Base-by-base conservation (phyloP, 2,329 filamentous ascomycete genomes). In the Colletotrichum sp. region DNA sequence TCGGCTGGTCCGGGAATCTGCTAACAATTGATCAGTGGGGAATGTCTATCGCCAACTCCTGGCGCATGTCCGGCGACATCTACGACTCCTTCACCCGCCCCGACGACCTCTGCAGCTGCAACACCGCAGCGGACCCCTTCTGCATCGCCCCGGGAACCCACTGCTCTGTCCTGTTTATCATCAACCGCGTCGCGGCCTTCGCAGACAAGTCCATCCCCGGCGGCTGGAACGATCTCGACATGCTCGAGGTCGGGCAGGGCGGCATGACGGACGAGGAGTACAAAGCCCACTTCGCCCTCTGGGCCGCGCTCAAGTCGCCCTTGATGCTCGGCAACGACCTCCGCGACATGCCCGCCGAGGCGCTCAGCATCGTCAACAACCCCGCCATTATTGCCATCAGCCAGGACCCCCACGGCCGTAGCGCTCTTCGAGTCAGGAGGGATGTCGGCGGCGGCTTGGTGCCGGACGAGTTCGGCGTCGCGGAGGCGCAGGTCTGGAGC, bases 231-330 rank as follows among this genome's bases (percentile, higher is more conserved):
- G 81, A 87, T 64, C 85, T 87, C 83, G 86, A 88, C 66, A 86
- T 87, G 85, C 79, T 87, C 16, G 85, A 86, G 72, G 80, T 88
- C 24, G 86, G 86, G 3, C 83, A 83, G 15, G 81, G 83, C 60
- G 81, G 79, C 9, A 84, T 87, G 82, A 79, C 80, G 72, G 76
- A 82, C 60, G 77, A 84, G 30, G 83, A 88, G 79, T 84, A 87
- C 79, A 83, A 84, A 65, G 85, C 86, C 18, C 87, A 88, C 76
- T 87, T 88, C 64, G 81, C 86, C 28, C 84, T 88, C 80, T 88
- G 86, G 87, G 85, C 87, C 3, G 86, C 87, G 65, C 84, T 87
- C 69, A 88, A 88, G 78, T 87, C 86, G 1, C 86, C 87, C 15
- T 79, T 88, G 13, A 85, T 88, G 52, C 85, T 88, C 63, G 85